Evolutionary conservation across 2,329 filamentous ascomycete genomes (phyloP).

Genomic region (Helicocarpus griseus): DNA sequence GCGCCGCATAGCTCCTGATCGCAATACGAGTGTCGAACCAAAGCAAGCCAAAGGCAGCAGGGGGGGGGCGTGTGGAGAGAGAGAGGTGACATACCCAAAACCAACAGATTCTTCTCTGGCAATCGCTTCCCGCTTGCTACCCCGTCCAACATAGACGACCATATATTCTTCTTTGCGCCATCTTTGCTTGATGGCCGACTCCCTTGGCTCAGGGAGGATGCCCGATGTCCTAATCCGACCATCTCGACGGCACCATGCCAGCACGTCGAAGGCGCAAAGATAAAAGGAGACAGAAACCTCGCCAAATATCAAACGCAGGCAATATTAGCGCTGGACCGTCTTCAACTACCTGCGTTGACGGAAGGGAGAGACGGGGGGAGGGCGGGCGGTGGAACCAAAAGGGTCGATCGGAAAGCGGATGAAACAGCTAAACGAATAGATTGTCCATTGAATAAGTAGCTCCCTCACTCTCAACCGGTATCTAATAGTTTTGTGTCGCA

Average conservation of each 20-base stretch:
- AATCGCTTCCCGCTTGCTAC: conserved; percentile 83
- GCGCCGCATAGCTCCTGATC: neutral
- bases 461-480: neutral
- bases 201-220: conserved; percentile 29
- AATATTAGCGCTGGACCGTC: too few relatives aligned
- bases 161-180: conserved; percentile 70
- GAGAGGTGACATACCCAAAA: conserved; percentile 54
- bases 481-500: neutral
- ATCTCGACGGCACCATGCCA: conserved; percentile 28
- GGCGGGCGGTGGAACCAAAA: neutral
- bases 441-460: neutral
- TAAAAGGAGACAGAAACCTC: neutral
- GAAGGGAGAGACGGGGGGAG: neutral
- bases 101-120: conserved; percentile 82
- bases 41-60: neutral
- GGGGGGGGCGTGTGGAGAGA: neutral
- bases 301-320: neutral
- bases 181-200: conserved; percentile 48
- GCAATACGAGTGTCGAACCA: neutral
- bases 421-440: neutral
- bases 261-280: neutral
- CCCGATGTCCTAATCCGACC: conserved; percentile 28
- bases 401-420: neutral
- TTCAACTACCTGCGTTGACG: too few relatives aligned
- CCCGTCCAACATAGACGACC: conserved; percentile 85